Evolutionary conservation across 768 basidiomycete species (phyloP), one percentile per base, ranked within the genome.

Genomic region (Phallus indusiatus): DNA sequence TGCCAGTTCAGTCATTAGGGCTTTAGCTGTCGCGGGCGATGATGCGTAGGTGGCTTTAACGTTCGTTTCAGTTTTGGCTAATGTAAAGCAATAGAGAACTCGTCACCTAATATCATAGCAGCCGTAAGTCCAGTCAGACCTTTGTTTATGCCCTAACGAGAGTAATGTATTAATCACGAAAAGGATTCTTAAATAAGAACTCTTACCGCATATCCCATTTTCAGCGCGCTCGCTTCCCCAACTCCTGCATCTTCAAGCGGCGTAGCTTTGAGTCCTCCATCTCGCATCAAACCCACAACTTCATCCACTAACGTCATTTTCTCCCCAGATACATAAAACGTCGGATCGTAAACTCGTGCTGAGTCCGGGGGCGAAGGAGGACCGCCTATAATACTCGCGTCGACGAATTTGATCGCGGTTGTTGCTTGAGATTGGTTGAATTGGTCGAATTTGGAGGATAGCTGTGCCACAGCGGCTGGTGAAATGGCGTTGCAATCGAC

Each of bases 171-270:
- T n/a, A n/a, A n/a, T n/a, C n/a, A n/a, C n/a, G 20, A 12, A 54
- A 48, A 14, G 9, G 48, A 55, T 52, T 56, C 48, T 5, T 18
- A 37, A 4, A 24, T 37, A 1, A 22, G 8, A n/a, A n/a, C 10
- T 70, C 77, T 65, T 55, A 83, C 82, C 53, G 78, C 79, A 68
- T 84, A 82, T 18, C 81, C 80, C 82, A 83, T 82, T 69, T 84
- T 84, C 60, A 84, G 66, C 5, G 81, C 81, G 61, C 82, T 84
- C 1, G 81, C 83, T 62, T 79, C 81, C 5, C 83, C 81, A 21
- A 81, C 71, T 1, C 76, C 76, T 0, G 72, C 72, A 28, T 75
- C 28, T 78, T 55, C 79, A 76, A 21, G 77, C 79, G 47, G 66
- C 73, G 63, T 75, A 10, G 80, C 68, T 64, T 75, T 78, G 20